Evolutionary conservation across 345 rosid species (phyloP), one percentile per base, ranked within the genome.

Genomic region (Aethionema arabicum): DNA sequence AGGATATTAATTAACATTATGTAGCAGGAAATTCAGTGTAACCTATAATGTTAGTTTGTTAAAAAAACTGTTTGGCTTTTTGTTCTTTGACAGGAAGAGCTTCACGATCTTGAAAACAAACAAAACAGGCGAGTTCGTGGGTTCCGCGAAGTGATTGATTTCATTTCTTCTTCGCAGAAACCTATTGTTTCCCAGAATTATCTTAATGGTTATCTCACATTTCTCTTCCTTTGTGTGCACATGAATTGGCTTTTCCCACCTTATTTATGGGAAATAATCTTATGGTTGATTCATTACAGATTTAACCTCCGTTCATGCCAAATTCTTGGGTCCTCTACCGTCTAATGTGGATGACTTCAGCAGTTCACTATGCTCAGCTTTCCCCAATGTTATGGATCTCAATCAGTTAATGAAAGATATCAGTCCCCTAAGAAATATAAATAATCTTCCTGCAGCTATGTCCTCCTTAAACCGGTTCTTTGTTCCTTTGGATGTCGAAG

Each of bases 101-200:
- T 92, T 75, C 80, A 68, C 53, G 72, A 77, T 56, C 48, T 75
- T 29, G 91, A 92, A 47, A 77, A 66, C 4, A 88, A 89, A 59
- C 86, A 79, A 50, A 85, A 74, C 72, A 84, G 73, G 73, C 79
- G 78, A 66, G 54, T 82, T 52, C 83, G 86, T 74, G 97, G 98
- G 63, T 92, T 92, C 56, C 80, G 97, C 56, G 97, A 89, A 79
- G 93, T 89, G 82, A 66, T 92, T 37, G 97, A 92, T 74, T 72
- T 85, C 84, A 82, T 92, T 65, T 86, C 93, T 64, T 77, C 91
- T 83, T 89, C 95, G 47, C 77, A 74, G 84, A 92, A 82, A 70
- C 91, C 95, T 74, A 69, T 85, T 38, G 80, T 92, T 81, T 82
- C 85, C 75, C 74, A 79, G 79, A 84, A 84, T 79, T 77, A 85